phyloP scores from a whole-genome alignment of 768 basidiomycete species.

The Pleurotus pulmonarius region DNA sequence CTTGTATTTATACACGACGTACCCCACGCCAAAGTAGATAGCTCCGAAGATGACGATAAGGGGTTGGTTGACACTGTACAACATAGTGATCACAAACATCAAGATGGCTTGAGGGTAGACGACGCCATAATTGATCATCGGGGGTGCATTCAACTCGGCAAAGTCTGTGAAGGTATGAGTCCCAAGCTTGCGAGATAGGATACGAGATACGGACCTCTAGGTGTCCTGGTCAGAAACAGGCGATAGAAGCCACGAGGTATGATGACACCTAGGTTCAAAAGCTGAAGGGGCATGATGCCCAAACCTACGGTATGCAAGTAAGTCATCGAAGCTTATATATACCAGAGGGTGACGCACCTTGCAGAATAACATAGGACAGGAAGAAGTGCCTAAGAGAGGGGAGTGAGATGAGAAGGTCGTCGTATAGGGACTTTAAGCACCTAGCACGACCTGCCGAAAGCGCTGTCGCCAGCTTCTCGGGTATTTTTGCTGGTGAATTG shows the following conservation, averaged over 20 bases:
- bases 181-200: background rate
- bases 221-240: conserved; percentile 81
- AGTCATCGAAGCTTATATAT: background rate
- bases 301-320: conserved; percentile 44
- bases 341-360: conserved; percentile 42
- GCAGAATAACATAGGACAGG: conserved; percentile 79
- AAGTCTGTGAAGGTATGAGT: conserved; percentile 54
- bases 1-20: conserved; percentile 98
- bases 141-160: conserved; percentile 94
- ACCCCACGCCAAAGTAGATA: conserved; percentile 92
- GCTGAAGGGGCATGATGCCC: conserved; percentile 93
- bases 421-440: conserved; percentile 26
- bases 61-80: conserved; percentile 95
- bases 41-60: conserved; percentile 94
- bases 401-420: conserved; percentile 3
- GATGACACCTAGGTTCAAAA: conserved; percentile 87
- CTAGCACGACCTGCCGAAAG: conserved; percentile 76
- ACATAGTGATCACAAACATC: conserved; percentile 90
- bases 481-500: conserved; percentile 90
- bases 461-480: conserved; percentile 86
- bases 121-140: conserved; percentile 96
- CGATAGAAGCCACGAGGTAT: conserved; percentile 75
- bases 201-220: conserved; percentile 59
- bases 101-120: conserved; percentile 97
- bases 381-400: conserved; percentile 63